phyloP scores from a whole-genome alignment of 768 basidiomycete species.

The Leccinum rimulosum region DNA sequence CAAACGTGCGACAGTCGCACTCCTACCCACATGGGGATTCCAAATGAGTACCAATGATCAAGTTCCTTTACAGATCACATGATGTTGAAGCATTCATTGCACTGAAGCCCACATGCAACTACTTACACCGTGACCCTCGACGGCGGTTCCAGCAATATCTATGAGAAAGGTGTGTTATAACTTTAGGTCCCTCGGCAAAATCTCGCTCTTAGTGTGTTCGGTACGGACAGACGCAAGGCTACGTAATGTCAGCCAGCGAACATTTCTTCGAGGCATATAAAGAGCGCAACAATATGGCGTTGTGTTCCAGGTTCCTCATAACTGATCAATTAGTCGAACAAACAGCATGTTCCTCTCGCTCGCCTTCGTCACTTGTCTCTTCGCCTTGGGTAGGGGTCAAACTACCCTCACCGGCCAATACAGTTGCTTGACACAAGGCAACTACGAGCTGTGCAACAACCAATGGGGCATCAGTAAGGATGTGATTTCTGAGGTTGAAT shows the following conservation, averaged over 20 bases:
- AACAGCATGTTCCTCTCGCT: conserved; percentile 15
- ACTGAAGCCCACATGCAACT: conserved; percentile 4
- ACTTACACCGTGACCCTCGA: not conserved
- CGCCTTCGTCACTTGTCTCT: conserved; percentile 8
- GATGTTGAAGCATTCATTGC: not conserved
- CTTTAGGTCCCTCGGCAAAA: conserved; percentile 1
- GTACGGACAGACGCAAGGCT: not conserved
- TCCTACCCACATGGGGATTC: not conserved
- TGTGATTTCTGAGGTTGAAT: not conserved
- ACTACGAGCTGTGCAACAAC: conserved; percentile 54
- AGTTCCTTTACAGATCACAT: conserved; percentile 1
- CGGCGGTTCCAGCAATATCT: not conserved
- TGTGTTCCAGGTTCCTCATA: not conserved
- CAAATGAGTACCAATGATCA: not conserved
- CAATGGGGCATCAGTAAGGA: conserved; percentile 48
- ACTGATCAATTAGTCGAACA: not conserved
- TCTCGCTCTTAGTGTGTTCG: not conserved
- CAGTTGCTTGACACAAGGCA: conserved; percentile 44
- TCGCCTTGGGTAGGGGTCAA: conserved; percentile 6
- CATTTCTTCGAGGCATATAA: conserved; percentile 3
- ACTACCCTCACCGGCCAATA: conserved; percentile 39
- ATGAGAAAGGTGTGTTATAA: conserved; percentile 6
- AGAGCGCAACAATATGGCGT: not conserved
- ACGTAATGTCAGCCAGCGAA: not conserved
- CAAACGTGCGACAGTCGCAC: not conserved